These are phyloP conservation scores for Tolypocladium paradoxum DNA, from an alignment of 2,329 filamentous ascomycete genomes.

Conservation along the genomic window DNA sequence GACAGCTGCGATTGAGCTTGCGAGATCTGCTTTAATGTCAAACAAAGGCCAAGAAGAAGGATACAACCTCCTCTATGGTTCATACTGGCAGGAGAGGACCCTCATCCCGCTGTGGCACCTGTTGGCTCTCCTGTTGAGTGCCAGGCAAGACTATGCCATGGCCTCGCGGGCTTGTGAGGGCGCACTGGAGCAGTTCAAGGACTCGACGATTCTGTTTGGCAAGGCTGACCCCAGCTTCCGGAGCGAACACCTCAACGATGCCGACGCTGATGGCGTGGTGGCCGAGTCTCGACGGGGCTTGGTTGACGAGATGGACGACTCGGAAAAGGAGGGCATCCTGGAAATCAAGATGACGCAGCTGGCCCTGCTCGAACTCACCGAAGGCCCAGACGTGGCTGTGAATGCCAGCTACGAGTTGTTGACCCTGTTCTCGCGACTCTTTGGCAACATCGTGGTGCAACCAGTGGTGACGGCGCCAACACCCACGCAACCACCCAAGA, in stretches of 20 bases:
- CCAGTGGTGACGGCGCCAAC: constrained; percentile 28
- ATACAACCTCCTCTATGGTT: constrained; percentile 32
- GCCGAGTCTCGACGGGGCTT: constrained; percentile 32
- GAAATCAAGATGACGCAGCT: constrained; percentile 95
- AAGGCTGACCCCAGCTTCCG: constrained; percentile 43
- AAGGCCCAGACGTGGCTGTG: constrained; percentile 76
- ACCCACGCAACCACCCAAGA: constrained; percentile 51
- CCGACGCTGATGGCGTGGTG: constrained; percentile 19
- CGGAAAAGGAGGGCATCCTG: constrained; percentile 78
- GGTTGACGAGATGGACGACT: constrained; percentile 70
- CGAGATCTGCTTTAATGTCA: constrained; percentile 63
- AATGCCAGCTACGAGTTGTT: constrained; percentile 82
- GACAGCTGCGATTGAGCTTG: constrained; percentile 66
- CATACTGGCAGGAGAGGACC: constrained; percentile 51
- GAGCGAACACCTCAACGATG: constrained; percentile 58
- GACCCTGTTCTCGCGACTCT: constrained; percentile 69
- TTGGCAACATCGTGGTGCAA: constrained; percentile 46
- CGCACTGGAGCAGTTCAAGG: constrained; percentile 80
- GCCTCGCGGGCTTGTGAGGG: constrained; percentile 79
- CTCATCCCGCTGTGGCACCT: constrained; percentile 85
- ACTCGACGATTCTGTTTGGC: constrained; percentile 59
- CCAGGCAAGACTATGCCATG: constrained; percentile 72
- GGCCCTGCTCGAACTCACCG: constrained; percentile 68
- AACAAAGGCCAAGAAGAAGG: constrained; percentile 36
- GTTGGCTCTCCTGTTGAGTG: constrained; percentile 73